Evolutionary conservation across 257 asterid genomes (phyloP), one percentile per base, ranked within the genome.

Genomic region (Solanum neorickii): DNA sequence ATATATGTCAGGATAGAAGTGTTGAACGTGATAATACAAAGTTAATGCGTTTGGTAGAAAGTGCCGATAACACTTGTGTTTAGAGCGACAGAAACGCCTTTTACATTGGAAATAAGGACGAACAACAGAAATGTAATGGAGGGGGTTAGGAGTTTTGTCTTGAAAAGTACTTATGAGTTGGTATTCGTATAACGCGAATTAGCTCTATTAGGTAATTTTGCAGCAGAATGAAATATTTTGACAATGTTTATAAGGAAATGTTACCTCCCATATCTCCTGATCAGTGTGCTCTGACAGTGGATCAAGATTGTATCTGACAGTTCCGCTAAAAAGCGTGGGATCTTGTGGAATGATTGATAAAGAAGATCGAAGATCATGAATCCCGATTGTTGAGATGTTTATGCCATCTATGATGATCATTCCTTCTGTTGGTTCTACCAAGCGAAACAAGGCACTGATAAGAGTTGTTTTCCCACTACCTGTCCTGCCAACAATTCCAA

Each of bases 401-500:
- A 88, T 1, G 15, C 75, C 92, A 85, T 88, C 91, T 59, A 90
- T 74, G 18, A 87, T 44, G 42, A 90, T 88, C 73, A n/a, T 87
- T 62, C 92, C 92, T 41, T 86, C 90, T 1, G 89, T 47, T 9
- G 92, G 90, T 42, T 90, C 91, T 83, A 88, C 91, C 82, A 90
- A 76, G 59, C 91, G 90, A 88, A 89, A 89, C 39, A 89, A 82
- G 13, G 90, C 87, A 23, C 88, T 86, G 31, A 91, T 89, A 12
- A 89, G 87, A 23, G 93, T 91, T 39, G 92, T 78, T 76, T 91
- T 91, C 33, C 93, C 92, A 75, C 92, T 91, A 8, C 93, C 91
- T 15, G 91, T 89, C 87, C 93, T 59, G 86, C 93, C 93, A 75
- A 91, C 91, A 56, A 91, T 83, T 60, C 93, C 91, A 66, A 91